Base-by-base conservation (phyloP, 2,329 filamentous ascomycete species). In the Ophiostoma montium region DNA sequence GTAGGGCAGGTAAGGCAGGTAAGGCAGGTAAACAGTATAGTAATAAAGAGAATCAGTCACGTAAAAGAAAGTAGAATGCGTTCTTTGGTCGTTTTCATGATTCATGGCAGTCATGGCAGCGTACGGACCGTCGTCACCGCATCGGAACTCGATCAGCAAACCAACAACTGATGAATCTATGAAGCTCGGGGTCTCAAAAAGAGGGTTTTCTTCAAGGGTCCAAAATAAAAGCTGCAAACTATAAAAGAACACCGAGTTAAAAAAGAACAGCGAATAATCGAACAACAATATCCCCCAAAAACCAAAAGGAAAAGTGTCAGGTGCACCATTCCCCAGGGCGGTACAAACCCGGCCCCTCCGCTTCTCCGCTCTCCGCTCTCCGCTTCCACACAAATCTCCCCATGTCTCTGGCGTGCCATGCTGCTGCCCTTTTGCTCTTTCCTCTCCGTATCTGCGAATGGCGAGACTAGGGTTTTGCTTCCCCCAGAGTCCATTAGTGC, bases 401-500 rank as follows among this genome's bases (percentile, higher is more conserved):
- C 38, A 41, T 41, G 15, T 27, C 38, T 27, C 27, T 19, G 38
- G n/a, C 15, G 6, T 42, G 39, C 30, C 39, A 42, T 42, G 30
- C 16, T 42, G 30, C 39, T n/a, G n/a, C n/a, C n/a, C n/a, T n/a
- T n/a, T n/a, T n/a, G n/a, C n/a, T n/a, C n/a, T n/a, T n/a, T n/a
- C n/a, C n/a, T n/a, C n/a, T 42, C 39, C 39, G 39, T 42, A 42
- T 42, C n/a, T 30, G 39, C 39, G 30, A 33, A 11, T 33, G 23
- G 5, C 15, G 19, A 30, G 21, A 39, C 36, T 39, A 39, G 36
- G 36, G 11, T 23, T 41, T 15, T 27, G 38, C 3, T 41, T 42
- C 39, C 39, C 39, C 39, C 39, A 42, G 39, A 42, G 39, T 42
- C 39, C n/a, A 30, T 42, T 42, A 42, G 39, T 42, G 39, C 21